Conservation (phyloP, 1,139 yeast genomes). For the Suhomyces atakaporum region DNA sequence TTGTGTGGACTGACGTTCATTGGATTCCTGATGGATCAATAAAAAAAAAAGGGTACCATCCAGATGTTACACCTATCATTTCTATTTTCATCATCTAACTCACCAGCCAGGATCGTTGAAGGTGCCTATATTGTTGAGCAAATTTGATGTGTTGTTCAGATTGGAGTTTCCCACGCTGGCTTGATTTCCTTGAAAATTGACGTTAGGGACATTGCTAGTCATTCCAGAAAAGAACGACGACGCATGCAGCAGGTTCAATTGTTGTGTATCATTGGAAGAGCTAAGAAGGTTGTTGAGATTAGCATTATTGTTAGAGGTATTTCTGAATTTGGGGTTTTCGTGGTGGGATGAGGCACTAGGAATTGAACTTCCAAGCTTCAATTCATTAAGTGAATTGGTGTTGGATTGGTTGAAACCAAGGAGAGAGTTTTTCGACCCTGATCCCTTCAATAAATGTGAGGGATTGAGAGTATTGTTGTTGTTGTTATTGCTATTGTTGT, state of each 20-base stretch:
- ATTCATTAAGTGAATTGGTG: constrained; percentile 5
- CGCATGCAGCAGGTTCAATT: constrained; percentile 10
- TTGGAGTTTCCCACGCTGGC: constrained; percentile 1
- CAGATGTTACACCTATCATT: too few species aligned
- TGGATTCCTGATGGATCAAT: too few species aligned
- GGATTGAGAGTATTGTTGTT: constrained; percentile 14
- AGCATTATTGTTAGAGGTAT: constrained; percentile 1
- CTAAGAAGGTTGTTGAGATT: neutral
- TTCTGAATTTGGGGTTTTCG: neutral
- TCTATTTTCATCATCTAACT: too few species aligned
- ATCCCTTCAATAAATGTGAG: constrained; percentile 14
- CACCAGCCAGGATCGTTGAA: constrained; percentile 15
- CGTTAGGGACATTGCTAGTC: constrained; percentile 2
- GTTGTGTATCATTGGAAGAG: constrained; percentile 9
- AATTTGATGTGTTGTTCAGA: constrained; percentile 3
- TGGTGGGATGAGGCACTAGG: constrained; percentile 3
- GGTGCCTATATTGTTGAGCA: constrained; percentile 12
- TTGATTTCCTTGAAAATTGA: constrained; percentile 1
- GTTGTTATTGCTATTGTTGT: constrained; percentile 6
- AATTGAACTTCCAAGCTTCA: constrained; percentile 4
- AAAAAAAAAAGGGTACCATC: too few species aligned
- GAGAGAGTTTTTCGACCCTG: constrained; percentile 10
- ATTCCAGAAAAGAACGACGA: constrained; percentile 13
- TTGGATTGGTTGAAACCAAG: constrained; percentile 6
- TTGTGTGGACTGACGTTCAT: too few species aligned